Evolutionary conservation across 2,329 filamentous ascomycete species (phyloP).

Genomic region (Botryotinia calthae): DNA sequence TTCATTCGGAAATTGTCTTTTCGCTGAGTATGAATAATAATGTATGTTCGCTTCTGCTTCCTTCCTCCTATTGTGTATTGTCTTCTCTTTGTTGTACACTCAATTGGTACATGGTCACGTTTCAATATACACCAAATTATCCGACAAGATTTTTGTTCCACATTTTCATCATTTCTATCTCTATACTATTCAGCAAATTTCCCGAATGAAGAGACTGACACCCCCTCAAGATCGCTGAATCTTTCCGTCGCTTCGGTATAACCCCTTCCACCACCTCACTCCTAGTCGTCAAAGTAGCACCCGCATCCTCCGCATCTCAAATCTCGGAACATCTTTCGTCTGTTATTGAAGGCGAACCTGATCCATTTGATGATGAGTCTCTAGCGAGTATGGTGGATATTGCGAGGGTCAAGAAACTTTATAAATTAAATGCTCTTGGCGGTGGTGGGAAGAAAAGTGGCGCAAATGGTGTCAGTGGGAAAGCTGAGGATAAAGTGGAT

Average conservation of each 20-base stretch:
- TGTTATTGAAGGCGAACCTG: constrained; percentile 59
- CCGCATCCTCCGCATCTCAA: constrained; percentile 48
- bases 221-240: constrained; percentile 72
- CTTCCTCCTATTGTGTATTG: constrained; percentile 10
- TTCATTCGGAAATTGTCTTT: constrained; percentile 57
- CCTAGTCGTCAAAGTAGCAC: constrained; percentile 77
- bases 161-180: not conserved
- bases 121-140: not conserved
- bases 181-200: fast-evolving
- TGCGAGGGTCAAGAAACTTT: constrained; percentile 74
- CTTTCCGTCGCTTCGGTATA: constrained; percentile 86
- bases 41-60: constrained; percentile 36
- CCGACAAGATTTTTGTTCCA: not conserved
- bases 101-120: not conserved
- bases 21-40: constrained; percentile 55
- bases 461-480: constrained; percentile 21
- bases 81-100: not conserved
- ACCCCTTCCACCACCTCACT: constrained; percentile 64
- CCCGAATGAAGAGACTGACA: not conserved
- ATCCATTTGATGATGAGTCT: constrained; percentile 61
- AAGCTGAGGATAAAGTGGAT: constrained; percentile 38
- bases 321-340: constrained; percentile 58
- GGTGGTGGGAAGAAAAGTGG: constrained; percentile 27
- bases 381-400: constrained; percentile 61
- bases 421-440: constrained; percentile 70